phyloP scores from a whole-genome alignment of 2,329 filamentous ascomycete species.

The Trichoderma gracile region DNA sequence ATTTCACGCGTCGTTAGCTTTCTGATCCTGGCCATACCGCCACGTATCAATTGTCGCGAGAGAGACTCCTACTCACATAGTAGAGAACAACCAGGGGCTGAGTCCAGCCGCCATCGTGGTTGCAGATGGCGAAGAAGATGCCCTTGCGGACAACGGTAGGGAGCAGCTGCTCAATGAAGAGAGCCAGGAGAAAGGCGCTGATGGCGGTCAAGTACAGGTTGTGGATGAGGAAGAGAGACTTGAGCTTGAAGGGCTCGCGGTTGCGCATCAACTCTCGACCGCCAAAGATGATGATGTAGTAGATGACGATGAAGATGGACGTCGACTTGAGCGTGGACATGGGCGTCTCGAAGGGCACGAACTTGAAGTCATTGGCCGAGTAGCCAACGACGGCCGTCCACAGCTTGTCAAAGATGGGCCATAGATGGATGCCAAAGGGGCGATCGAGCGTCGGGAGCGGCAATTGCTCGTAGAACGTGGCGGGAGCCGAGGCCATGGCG shows the following conservation, averaged over 20 bases:
- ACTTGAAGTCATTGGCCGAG: slow-evolving; percentile 81
- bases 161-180: slow-evolving; percentile 90
- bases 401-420: slow-evolving; percentile 90
- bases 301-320: slow-evolving; percentile 75
- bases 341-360: slow-evolving; percentile 77
- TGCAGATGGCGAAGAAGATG: slow-evolving; percentile 87
- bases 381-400: slow-evolving; percentile 78
- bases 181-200: slow-evolving; percentile 74
- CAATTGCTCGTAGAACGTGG: slow-evolving; percentile 53
- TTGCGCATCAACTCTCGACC: slow-evolving; percentile 91
- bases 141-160: slow-evolving; percentile 79
- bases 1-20: slow-evolving; percentile 40
- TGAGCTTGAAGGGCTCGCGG: slow-evolving; percentile 81
- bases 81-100: slow-evolving; percentile 90
- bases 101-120: slow-evolving; percentile 82
- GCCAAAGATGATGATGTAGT: slow-evolving; percentile 93
- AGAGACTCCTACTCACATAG: slow-evolving; percentile 68
- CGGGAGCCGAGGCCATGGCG: slow-evolving; percentile 39
- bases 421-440: slow-evolving; percentile 87
- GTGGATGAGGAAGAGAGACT: slow-evolving; percentile 88
- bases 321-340: slow-evolving; percentile 89
- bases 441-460: slow-evolving; percentile 81
- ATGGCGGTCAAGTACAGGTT: slow-evolving; percentile 92
- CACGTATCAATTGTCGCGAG: slow-evolving; percentile 1
- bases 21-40: not conserved